Percentiles rank a stretch among this genome's conserved stretches.
phyloP scores from a whole-genome alignment of 2,329 filamentous ascomycete species.

The Aureobasidium sp. region DNA sequence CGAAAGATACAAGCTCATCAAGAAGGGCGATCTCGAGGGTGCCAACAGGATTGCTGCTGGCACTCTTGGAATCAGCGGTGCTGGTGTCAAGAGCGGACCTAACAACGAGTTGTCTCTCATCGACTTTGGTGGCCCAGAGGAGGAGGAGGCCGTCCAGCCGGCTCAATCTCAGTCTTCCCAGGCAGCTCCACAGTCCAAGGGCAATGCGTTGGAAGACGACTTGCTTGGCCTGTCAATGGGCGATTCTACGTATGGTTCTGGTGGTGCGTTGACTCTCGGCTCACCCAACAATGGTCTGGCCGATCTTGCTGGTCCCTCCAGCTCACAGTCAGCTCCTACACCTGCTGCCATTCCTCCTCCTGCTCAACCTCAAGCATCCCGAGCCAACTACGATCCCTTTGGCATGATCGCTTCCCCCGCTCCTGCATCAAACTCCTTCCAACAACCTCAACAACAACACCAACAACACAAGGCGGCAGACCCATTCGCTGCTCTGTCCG shows the following conservation, averaged over 20 bases:
- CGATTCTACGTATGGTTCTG: slow-evolving; percentile 59
- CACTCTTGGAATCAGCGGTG: slow-evolving; percentile 58
- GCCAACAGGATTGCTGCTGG: slow-evolving; percentile 78
- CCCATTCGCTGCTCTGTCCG: slow-evolving; percentile 51
- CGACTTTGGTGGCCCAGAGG: slow-evolving; percentile 68
- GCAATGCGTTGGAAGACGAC: slow-evolving; percentile 75
- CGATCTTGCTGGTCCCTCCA: slow-evolving; percentile 10
- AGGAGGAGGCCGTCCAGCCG: slow-evolving; percentile 27
- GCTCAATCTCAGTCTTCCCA: slow-evolving; percentile 36
- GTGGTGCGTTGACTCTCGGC: slow-evolving; percentile 76
- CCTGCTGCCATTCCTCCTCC: background rate
- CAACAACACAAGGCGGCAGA: slow-evolving; percentile 38
- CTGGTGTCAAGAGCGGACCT: slow-evolving; percentile 56
- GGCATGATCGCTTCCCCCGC: slow-evolving; percentile 43
- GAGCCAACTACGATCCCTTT: slow-evolving; percentile 51
- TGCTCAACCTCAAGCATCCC: slow-evolving; percentile 26
- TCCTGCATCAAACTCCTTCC: slow-evolving; percentile 37
- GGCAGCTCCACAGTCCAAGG: slow-evolving; percentile 37
- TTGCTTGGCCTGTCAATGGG: slow-evolving; percentile 79
- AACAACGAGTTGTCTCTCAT: slow-evolving; percentile 84
- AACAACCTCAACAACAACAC: slow-evolving; percentile 25
- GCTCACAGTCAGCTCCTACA: slow-evolving; percentile 19
- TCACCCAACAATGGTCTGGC: slow-evolving; percentile 25
- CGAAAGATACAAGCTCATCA: slow-evolving; percentile 89
- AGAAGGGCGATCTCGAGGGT: slow-evolving; percentile 83